Percentiles rank a stretch among this genome's conserved stretches.
phyloP scores from a whole-genome alignment of 2,329 filamentous ascomycete genomes.

The Arthrobotrys conoides region DNA sequence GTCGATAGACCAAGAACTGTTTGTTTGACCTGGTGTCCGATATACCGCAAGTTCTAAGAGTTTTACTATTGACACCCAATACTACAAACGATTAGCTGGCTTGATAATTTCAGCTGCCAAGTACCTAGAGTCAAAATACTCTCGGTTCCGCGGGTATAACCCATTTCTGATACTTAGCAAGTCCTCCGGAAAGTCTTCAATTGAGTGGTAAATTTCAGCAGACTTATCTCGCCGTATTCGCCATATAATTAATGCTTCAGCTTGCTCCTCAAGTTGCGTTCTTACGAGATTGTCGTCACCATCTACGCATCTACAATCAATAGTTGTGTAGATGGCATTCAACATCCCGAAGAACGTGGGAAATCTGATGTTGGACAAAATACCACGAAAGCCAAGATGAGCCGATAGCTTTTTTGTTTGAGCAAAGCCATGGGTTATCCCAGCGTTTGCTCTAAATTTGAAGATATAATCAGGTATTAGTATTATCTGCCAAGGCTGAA shows the following conservation, averaged over 20 bases:
- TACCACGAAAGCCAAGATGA: slow-evolving; percentile 1
- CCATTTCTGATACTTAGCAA: slow-evolving; percentile 23
- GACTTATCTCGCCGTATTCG: slow-evolving; percentile 11
- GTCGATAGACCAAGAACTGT: too few relatives aligned
- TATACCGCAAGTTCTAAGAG: too few relatives aligned
- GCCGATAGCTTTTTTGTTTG: slow-evolving; percentile 9
- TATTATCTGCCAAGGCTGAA: slow-evolving; percentile 53
- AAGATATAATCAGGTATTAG: slow-evolving; percentile 45
- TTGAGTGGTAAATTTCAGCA: slow-evolving; percentile 14
- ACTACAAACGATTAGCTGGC: too few relatives aligned
- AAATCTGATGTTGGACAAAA: slow-evolving; percentile 5
- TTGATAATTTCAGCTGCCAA: not conserved
- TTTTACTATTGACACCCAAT: too few relatives aligned
- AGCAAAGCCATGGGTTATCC: not conserved
- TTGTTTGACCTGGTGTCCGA: too few relatives aligned
- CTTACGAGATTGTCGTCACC: not conserved
- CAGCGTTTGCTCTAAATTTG: slow-evolving; percentile 1
- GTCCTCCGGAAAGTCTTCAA: slow-evolving; percentile 22
- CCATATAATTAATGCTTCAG: slow-evolving; percentile 37
- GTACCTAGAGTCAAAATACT: slow-evolving; percentile 30
- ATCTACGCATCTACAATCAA: slow-evolving; percentile 3
- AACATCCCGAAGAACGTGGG: slow-evolving; percentile 37
- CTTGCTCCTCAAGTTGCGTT: slow-evolving; percentile 32
- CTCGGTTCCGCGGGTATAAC: slow-evolving; percentile 15
- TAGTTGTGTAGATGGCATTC: slow-evolving; percentile 37